Base-by-base conservation (phyloP, 1,284 basidiomycete genomes). In the Ustilago nuda region DNA sequence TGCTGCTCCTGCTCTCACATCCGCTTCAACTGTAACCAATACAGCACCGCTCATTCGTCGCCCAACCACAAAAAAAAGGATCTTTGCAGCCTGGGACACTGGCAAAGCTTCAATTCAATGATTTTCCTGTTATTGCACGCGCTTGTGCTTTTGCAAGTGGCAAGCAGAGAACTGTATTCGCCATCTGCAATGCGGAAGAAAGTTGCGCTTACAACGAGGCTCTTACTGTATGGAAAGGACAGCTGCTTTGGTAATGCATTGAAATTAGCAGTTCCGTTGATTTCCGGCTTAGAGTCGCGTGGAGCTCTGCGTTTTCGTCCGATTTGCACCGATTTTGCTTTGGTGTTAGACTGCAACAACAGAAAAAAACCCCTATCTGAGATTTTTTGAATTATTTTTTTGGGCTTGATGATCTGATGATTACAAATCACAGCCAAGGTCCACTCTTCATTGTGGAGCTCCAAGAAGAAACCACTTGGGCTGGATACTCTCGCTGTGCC, bases 241-340 rank as follows among this genome's bases (percentile, higher is more conserved):
- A 11, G n/a, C 41, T 45, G 69, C 56, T 72, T 72, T 62, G 63
- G 65, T 72, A 72, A 30, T 4, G 8, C n/a, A 27, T 15, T 19
- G 19, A 30, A 48, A 45, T n/a, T 19, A 37, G 32, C 52, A 69
- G 59, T 61, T 41, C 70, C 70, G 70, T 72, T 56, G 56, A 72
- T 54, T 72, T 67, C 70, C 70, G 23, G 43, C n/a, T 8, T 8
- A 45, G 43, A 45, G 43, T 19, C 37, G 27, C 27, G 6, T 13
- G 3, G 39, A 45, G 15, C 46, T 13, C 27, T 43, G 12, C 23
- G 23, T 17, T 19, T n/a, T 23, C 33, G 36, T 64, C 70, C 65
- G 70, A 51, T 19, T 60, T 67, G 53, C 9, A 64, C 70, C 70
- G 70, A 72, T 1, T 3, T 13, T 13, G 3, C 1, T 17, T 3